phyloP scores from a whole-genome alignment of 23 red algal species.

The Gracilaria vermiculophylla region DNA sequence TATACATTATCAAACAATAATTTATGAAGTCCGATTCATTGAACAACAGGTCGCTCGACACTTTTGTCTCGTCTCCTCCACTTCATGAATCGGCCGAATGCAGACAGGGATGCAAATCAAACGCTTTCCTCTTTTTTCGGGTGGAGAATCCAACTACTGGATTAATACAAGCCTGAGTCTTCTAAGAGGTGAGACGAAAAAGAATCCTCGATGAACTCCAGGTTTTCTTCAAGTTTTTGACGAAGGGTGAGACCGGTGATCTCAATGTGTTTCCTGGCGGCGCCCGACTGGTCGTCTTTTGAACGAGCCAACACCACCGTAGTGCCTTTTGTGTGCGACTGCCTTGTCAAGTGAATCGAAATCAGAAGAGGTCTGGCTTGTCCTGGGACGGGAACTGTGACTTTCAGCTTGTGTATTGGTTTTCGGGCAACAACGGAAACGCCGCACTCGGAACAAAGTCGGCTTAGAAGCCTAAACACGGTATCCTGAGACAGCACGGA shows the following conservation, averaged over 20 bases:
- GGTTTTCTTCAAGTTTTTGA: slow-evolving; percentile 19
- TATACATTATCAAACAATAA: too few species aligned
- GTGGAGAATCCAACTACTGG: too few species aligned
- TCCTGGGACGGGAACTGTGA: slow-evolving; percentile 8
- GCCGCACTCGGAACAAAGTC: slow-evolving; percentile 29
- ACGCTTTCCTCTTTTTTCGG: too few species aligned
- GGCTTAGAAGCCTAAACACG: slow-evolving; percentile 23
- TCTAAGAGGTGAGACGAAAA: slow-evolving; percentile 7
- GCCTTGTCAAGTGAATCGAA: slow-evolving; percentile 40
- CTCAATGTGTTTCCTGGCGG: slow-evolving; percentile 25
- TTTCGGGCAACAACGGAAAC: slow-evolving; percentile 10
- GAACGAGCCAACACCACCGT: slow-evolving; percentile 15
- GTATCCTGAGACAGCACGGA: slow-evolving; percentile 25
- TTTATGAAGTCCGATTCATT: too few species aligned
- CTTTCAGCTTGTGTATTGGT: slow-evolving; percentile 46
- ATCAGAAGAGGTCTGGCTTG: slow-evolving; percentile 1
- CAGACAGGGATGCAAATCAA: too few species aligned
- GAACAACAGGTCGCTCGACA: too few species aligned
- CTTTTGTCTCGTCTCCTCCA: too few species aligned
- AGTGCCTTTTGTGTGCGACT: slow-evolving; percentile 21
- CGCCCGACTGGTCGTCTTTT: slow-evolving; percentile 38
- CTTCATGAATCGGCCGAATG: too few species aligned
- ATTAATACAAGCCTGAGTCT: not conserved
- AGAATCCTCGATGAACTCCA: slow-evolving; percentile 61
- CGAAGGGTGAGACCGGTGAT: slow-evolving; percentile 1